phyloP scores from a whole-genome alignment of 2,329 filamentous ascomycete genomes.

The Acrodontium crateriforme region DNA sequence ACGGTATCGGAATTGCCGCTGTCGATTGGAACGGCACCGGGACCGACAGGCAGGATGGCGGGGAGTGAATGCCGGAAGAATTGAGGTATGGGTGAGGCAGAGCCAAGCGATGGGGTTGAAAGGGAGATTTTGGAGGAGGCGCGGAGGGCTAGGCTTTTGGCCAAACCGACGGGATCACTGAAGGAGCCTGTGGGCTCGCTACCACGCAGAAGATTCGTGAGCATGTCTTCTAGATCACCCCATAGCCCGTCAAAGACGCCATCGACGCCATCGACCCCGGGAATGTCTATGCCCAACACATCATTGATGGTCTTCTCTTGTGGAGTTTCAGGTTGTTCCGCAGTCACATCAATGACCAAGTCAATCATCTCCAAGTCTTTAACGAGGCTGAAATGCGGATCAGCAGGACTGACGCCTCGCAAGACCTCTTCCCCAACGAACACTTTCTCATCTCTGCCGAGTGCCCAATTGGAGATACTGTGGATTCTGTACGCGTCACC shows the following conservation, averaged over 20 bases:
- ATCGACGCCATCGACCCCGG: conserved; percentile 8
- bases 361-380: conserved; percentile 62
- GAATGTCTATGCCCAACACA: conserved; percentile 3
- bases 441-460: conserved; percentile 80
- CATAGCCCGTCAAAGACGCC: conserved; percentile 33
- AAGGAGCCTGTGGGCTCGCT: not conserved
- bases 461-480: conserved; percentile 62
- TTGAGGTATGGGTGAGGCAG: not conserved
- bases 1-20: too few species aligned
- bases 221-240: conserved; percentile 36
- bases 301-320: not conserved
- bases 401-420: conserved; percentile 55
- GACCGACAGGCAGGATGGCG: conserved; percentile 42
- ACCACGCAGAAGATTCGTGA: conserved; percentile 25
- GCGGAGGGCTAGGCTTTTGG: not conserved
- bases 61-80: conserved; percentile 18
- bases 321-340: conserved; percentile 1
- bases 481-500: conserved; percentile 54
- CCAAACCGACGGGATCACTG: not conserved
- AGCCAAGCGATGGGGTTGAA: conserved; percentile 8
- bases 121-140: conserved; percentile 9
- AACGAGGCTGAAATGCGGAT: conserved; percentile 71
- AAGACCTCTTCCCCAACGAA: conserved; percentile 61
- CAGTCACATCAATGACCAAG: conserved; percentile 47
- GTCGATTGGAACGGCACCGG: conserved; percentile 55